These are phyloP conservation scores for Aspergillus japonicus DNA, from an alignment of 2,329 filamentous ascomycete species.

Conservation along the genomic window DNA sequence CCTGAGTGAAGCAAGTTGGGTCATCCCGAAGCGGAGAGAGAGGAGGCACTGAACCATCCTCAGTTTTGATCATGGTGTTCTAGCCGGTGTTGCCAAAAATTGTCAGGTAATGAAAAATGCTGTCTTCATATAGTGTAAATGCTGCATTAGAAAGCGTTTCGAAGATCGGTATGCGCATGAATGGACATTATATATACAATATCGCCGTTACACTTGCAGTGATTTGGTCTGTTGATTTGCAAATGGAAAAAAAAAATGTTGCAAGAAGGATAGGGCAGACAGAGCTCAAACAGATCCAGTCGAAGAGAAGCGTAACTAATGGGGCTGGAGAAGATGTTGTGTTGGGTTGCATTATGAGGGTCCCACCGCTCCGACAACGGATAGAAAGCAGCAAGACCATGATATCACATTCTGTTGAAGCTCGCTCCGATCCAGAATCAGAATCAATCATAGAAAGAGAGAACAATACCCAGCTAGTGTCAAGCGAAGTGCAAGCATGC, in stretches of 20 bases:
- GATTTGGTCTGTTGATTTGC: background rate
- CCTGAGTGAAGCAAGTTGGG: background rate
- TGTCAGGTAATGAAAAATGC: background rate
- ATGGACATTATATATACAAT: background rate
- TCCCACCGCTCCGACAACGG: background rate
- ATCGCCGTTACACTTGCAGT: background rate
- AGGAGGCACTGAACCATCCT: background rate
- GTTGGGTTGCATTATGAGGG: background rate
- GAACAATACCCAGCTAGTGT: background rate
- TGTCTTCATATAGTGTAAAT: background rate
- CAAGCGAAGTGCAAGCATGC: background rate
- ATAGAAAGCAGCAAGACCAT: background rate
- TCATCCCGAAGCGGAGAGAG: background rate
- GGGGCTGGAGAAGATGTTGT: background rate
- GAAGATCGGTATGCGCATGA: background rate
- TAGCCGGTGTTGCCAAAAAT: background rate
- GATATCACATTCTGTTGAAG: background rate
- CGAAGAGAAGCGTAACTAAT: background rate
- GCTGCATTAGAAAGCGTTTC: background rate
- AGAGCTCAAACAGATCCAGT: background rate
- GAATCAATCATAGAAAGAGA: background rate
- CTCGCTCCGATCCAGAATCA: background rate
- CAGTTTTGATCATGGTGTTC: constrained; percentile 1
- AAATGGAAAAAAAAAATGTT: background rate
- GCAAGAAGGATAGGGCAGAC: background rate